These are phyloP conservation scores for Myochromella boudieri DNA, from an alignment of 768 basidiomycete genomes.

Conservation along the genomic window DNA sequence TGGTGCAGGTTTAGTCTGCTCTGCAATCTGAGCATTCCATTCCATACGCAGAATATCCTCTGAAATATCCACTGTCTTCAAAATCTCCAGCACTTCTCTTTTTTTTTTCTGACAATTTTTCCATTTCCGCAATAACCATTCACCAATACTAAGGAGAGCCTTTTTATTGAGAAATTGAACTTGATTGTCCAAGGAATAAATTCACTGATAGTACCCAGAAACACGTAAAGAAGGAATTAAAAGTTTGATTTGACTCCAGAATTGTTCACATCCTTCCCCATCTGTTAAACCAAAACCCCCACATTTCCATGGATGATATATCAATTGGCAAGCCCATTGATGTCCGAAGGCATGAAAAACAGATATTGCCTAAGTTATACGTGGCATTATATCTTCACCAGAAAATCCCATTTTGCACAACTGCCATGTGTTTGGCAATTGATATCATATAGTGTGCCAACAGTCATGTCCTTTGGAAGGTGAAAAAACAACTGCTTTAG, in stretches of 20 bases:
- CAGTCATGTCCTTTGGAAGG: no score
- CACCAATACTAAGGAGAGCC: not conserved
- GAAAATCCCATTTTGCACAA: no score
- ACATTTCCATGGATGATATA: conserved; percentile 34
- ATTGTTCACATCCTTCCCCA: conserved; percentile 30
- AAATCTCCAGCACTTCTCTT: not conserved
- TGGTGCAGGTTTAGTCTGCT: no score
- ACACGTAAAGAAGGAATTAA: no score
- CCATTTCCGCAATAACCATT: conserved; percentile 9
- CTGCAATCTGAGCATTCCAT: conserved; percentile 19
- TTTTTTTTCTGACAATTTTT: conserved; percentile 3
- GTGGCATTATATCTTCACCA: no score
- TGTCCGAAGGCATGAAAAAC: no score
- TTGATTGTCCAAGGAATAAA: conserved; percentile 26
- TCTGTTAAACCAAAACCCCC: conserved; percentile 32
- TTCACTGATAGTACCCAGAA: conserved; percentile 24
- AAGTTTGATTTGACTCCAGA: no score
- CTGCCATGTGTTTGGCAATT: no score
- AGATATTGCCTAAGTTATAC: no score
- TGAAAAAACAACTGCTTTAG: no score
- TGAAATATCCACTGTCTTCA: conserved; percentile 3
- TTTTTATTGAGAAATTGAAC: not conserved
- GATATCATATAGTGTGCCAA: no score
- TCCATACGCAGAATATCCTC: conserved; percentile 3
- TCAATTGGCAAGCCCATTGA: no score